Base-by-base conservation (phyloP, 202 grass and related monocot genomes). In the Dendrocalamus latiflorus region DNA sequence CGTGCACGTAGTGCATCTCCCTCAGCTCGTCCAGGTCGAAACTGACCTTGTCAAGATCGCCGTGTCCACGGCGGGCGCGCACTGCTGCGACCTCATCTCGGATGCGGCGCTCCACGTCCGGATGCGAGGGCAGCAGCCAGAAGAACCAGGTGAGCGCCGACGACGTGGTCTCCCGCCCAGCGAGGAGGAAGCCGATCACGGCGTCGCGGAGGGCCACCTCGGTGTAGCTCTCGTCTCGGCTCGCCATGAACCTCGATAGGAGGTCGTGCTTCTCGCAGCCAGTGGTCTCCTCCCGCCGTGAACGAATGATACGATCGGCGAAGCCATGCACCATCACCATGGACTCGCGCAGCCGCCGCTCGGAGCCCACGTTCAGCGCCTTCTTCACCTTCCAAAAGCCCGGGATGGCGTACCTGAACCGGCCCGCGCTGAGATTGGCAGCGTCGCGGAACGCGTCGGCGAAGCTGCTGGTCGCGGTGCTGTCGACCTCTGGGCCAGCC, bases 1-100 rank as follows among this genome's bases (percentile, higher is more conserved):
- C 92, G 68, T 94, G 92, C 38, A 94, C 70, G 86, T 94, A 93
- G 50, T 97, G 81, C 92, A 94, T 93, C 84, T 93, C 92, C 16
- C 91, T 83, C 42, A 97, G 74, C 68, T 91, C 90, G 36, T 94
- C 88, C 8, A 91, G 91, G 54, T 91, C 86, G 69, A 90, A 93
- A 1, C 76, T 65, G n/a, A 61, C 79, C 55, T 30, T 66, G 6
- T 4, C 6, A 17, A 38, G n/a, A 28, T 59, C 14, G 20, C 30
- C 33, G 7, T 21, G 15, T 0, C 30, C 6, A 1, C 67, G 65
- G 9, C 84, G 79, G 17, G 77, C 80, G 47, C 86, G 83, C 45
- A 91, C n/a, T 0, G 75, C 81, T 15, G 54, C 81, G 36, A 93
- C 89, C 54, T 94, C 92, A 28, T 88, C 90, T 9, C 89, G 80